These are phyloP conservation scores for Nemania abortiva DNA, from an alignment of 2,329 filamentous ascomycete species.

Conservation along the genomic window DNA sequence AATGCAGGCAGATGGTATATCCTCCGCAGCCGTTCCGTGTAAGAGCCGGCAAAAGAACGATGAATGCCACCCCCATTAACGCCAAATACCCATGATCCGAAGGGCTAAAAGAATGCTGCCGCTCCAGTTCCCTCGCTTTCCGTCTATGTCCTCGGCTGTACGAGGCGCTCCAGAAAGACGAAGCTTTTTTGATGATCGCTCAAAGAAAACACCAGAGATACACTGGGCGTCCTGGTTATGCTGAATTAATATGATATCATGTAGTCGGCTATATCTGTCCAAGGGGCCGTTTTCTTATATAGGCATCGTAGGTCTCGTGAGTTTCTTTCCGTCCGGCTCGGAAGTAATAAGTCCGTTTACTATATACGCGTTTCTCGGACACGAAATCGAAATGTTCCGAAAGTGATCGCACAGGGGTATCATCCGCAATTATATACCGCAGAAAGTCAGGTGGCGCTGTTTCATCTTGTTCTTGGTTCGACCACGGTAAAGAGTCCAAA, in stretches of 20 bases:
- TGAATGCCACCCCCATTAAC: conserved; percentile 25
- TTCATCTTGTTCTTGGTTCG: conserved; percentile 15
- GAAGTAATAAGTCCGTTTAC: conserved; percentile 1
- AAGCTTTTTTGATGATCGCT: conserved; percentile 5
- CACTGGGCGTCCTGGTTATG: conserved; percentile 4
- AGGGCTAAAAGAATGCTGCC: conserved; percentile 39
- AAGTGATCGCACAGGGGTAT: conserved; percentile 35
- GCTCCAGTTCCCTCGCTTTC: conserved; percentile 30
- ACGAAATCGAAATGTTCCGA: conserved; percentile 16
- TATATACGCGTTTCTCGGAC: conserved; percentile 25
- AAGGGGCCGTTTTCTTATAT: neutral
- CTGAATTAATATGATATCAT: conserved; percentile 15
- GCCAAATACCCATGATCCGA: conserved; percentile 13
- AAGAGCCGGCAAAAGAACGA: conserved; percentile 26
- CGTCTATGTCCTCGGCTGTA: conserved; percentile 13
- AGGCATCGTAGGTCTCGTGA: neutral
- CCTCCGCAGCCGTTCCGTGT: conserved; percentile 42
- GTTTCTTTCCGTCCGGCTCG: neutral
- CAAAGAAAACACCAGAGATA: neutral
- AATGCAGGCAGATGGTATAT: conserved; percentile 46
- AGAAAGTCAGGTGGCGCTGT: conserved; percentile 27
- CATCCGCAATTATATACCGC: conserved; percentile 28
- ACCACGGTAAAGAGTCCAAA: conserved; percentile 6
- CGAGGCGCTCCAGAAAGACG: conserved; percentile 9
- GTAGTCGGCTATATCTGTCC: neutral